Evolutionary conservation across 768 basidiomycete species (phyloP).

Genomic region (Vararia minispora): DNA sequence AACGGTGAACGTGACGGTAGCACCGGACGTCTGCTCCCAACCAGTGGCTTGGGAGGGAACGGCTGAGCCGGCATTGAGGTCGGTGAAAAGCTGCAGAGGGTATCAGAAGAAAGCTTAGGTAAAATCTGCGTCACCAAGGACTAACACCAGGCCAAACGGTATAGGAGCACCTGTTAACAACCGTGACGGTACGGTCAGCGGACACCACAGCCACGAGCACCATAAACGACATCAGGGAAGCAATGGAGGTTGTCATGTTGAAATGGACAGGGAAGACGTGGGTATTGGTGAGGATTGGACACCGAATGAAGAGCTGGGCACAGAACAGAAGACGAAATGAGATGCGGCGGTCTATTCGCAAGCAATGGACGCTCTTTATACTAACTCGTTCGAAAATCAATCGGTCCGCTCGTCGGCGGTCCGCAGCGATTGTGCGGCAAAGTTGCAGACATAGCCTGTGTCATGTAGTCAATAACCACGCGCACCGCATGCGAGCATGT

Average conservation of each 20-base stretch:
- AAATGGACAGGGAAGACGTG: neutral
- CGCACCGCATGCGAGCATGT: too few relatives aligned
- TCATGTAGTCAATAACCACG: too few relatives aligned
- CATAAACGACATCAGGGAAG: neutral
- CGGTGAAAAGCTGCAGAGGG: conserved; percentile 42
- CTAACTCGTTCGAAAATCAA: too few relatives aligned
- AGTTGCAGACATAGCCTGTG: too few relatives aligned
- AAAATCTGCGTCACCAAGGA: too few relatives aligned
- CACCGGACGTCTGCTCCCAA: conserved; percentile 25
- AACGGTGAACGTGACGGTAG: conserved; percentile 37
- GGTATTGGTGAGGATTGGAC: neutral
- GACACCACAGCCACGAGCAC: conserved; percentile 9
- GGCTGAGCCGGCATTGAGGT: conserved; percentile 36
- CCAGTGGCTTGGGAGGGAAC: conserved; percentile 34
- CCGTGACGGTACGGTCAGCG: conserved; percentile 46
- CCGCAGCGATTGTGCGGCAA: too few relatives aligned
- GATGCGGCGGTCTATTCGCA: too few relatives aligned
- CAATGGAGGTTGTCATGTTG: neutral
- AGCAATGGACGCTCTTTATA: neutral
- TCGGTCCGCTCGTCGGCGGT: too few relatives aligned
- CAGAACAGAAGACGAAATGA: too few relatives aligned
- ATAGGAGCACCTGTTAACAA: conserved; percentile 53
- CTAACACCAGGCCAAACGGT: conserved; percentile 46
- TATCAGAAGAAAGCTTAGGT: neutral
- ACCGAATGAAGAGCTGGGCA: conserved; percentile 1